These are phyloP conservation scores for Plasmodium malariae DNA, from an alignment of 169 alveolate genomes.

Conservation along the genomic window DNA sequence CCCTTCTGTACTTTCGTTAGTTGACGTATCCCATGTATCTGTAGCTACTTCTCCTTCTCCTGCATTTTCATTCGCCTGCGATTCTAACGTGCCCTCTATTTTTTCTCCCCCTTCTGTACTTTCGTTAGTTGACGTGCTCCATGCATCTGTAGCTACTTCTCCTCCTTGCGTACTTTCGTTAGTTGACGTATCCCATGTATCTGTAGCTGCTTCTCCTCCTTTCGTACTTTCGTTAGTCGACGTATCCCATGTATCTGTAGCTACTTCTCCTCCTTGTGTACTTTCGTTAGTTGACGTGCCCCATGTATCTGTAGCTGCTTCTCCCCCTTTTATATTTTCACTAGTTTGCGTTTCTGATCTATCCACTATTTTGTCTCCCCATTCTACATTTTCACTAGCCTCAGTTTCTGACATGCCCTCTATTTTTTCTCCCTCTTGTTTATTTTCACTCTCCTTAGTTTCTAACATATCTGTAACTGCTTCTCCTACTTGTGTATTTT, in stretches of 20 bases:
- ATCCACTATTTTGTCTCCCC: too few relatives aligned
- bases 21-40: neutral
- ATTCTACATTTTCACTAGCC: too few relatives aligned
- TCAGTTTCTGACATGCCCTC: too few relatives aligned
- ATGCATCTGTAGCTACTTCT: neutral
- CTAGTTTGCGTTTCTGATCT: too few relatives aligned
- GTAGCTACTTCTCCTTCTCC: neutral
- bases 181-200: neutral
- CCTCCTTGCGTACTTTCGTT: neutral
- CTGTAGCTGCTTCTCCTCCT: neutral
- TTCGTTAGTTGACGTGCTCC: too few relatives aligned
- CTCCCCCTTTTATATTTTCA: neutral
- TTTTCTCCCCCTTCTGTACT: too few relatives aligned
- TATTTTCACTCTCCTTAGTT: too few relatives aligned
- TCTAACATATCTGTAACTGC: too few relatives aligned
- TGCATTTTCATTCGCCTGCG: neutral
- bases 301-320: too few relatives aligned
- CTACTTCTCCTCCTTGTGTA: neutral
- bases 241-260: neutral
- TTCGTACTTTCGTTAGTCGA: neutral
- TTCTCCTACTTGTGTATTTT: too few relatives aligned
- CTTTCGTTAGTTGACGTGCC: neutral
- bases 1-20: neutral
- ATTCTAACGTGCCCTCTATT: neutral
- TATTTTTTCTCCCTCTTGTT: too few relatives aligned